Conservation (phyloP, 768 basidiomycete species). For the Pisolithus orientalis region DNA sequence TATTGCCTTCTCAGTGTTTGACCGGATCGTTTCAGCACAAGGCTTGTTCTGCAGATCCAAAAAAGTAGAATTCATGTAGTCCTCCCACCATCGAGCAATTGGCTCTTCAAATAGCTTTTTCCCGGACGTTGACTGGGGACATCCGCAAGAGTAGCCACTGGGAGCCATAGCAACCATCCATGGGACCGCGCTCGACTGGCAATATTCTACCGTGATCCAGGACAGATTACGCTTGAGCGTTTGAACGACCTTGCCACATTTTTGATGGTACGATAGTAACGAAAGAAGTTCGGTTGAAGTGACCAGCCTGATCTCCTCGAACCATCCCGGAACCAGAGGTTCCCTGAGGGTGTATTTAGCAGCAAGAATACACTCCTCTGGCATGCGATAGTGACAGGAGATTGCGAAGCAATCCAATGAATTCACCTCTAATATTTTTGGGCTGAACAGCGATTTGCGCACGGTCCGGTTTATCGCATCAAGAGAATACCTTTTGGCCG, state of each 20-base stretch:
- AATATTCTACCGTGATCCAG: slow-evolving; percentile 12
- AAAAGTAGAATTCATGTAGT: slow-evolving; percentile 12
- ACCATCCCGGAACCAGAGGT: slow-evolving; percentile 16
- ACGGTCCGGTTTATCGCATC: slow-evolving; percentile 10
- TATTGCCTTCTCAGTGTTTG: neutral
- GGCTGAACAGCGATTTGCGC: slow-evolving; percentile 12
- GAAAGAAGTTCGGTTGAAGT: slow-evolving; percentile 18
- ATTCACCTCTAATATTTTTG: slow-evolving; percentile 11
- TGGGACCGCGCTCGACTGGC: neutral
- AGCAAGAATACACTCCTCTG: slow-evolving; percentile 20
- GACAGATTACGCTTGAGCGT: neutral
- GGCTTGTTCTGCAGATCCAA: slow-evolving; percentile 12
- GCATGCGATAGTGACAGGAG: slow-evolving; percentile 18
- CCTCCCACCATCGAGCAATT: slow-evolving; percentile 14
- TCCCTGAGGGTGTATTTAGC: slow-evolving; percentile 19
- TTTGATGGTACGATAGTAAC: slow-evolving; percentile 16
- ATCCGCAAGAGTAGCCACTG: neutral
- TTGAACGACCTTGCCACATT: slow-evolving; percentile 9
- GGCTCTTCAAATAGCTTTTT: neutral
- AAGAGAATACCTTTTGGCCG: slow-evolving; percentile 11
- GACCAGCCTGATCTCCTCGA: slow-evolving; percentile 23
- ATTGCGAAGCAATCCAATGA: slow-evolving; percentile 28
- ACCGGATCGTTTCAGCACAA: slow-evolving; percentile 8
- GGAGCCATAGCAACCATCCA: neutral
- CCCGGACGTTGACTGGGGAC: neutral